phyloP scores from a whole-genome alignment of 192 early-diverging fungal species.

The Podila epicladia region DNA sequence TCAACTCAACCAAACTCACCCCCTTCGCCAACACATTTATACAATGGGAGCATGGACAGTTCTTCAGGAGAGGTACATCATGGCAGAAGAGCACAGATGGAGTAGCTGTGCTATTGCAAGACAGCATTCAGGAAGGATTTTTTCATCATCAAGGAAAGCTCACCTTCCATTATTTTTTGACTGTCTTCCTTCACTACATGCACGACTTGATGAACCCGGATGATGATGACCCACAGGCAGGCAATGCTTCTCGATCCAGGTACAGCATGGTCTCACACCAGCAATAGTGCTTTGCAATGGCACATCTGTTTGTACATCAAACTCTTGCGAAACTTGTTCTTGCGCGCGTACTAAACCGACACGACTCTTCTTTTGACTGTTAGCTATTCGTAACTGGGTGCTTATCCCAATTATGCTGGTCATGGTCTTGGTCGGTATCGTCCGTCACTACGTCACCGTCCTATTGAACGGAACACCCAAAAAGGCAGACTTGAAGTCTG shows the following conservation, averaged over 20 bases:
- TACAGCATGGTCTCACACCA: slow-evolving; percentile 7
- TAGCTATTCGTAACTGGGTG: slow-evolving; percentile 91
- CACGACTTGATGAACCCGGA: not conserved
- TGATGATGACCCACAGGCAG: slow-evolving; percentile 49
- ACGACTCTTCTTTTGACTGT: not conserved
- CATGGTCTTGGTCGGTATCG: slow-evolving; percentile 97
- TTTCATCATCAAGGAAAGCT: not conserved
- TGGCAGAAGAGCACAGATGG: not conserved
- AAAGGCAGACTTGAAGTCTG: slow-evolving; percentile 77
- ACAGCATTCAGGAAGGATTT: not conserved
- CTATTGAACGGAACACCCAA: slow-evolving; percentile 88
- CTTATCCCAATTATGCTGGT: slow-evolving; percentile 96
- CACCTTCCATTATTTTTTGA: not conserved
- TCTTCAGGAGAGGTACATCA: slow-evolving; percentile 49
- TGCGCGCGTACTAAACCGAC: not conserved
- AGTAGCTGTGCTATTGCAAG: not conserved
- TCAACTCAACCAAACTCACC: not conserved
- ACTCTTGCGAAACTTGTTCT: not conserved
- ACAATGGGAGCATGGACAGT: slow-evolving; percentile 53
- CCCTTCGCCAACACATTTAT: slow-evolving; percentile 1
- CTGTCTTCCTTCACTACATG: not conserved
- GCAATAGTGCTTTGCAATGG: not conserved
- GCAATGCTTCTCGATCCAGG: slow-evolving; percentile 77
- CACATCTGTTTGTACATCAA: not conserved
- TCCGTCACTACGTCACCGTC: slow-evolving; percentile 91